A percentile compares a stretch with the other conserved stretches of the same genome.
Conservation (phyloP, 1,284 basidiomycete species). For the Vanrija pseudolonga region DNA sequence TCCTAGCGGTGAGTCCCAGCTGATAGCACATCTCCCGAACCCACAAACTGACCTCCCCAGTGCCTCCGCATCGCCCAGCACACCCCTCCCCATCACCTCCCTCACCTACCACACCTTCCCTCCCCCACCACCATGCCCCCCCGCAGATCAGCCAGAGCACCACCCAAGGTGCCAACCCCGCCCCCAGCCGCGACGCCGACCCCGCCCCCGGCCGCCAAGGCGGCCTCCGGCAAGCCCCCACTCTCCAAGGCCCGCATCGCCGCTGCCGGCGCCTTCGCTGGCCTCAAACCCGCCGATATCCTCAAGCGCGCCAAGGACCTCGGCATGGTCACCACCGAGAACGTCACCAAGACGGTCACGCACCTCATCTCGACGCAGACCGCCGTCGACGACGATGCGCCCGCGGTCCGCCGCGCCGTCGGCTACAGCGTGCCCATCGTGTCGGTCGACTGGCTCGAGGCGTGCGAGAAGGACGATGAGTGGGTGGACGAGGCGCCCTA, state of each 20-base stretch:
- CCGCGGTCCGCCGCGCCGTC: no score
- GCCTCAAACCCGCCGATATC: conserved; percentile 1
- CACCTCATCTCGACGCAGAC: conserved; percentile 9
- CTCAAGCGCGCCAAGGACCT: conserved; percentile 3
- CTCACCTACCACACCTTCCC: no score
- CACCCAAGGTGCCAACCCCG: neutral
- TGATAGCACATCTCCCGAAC: no score
- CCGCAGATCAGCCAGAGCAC: neutral
- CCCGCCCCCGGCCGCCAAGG: neutral
- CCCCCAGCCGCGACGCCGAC: conserved; percentile 2
- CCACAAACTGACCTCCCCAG: no score
- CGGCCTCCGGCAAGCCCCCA: neutral
- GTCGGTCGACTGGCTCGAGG: conserved; percentile 10
- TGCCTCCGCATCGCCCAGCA: no score
- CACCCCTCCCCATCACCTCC: no score
- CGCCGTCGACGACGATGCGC: no score
- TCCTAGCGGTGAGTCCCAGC: no score
- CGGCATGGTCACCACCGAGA: conserved; percentile 4
- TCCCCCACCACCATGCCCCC: no score
- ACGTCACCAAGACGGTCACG: conserved; percentile 14
- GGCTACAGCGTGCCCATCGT: neutral
- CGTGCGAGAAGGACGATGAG: conserved; percentile 4
- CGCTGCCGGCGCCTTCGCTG: conserved; percentile 7
- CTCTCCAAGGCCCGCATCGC: conserved; percentile 1
- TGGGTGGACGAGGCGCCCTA: conserved; percentile 5